Evolutionary conservation across 139 green algal species (phyloP).

Genomic region (Chlamydomonas asymmetrica): DNA sequence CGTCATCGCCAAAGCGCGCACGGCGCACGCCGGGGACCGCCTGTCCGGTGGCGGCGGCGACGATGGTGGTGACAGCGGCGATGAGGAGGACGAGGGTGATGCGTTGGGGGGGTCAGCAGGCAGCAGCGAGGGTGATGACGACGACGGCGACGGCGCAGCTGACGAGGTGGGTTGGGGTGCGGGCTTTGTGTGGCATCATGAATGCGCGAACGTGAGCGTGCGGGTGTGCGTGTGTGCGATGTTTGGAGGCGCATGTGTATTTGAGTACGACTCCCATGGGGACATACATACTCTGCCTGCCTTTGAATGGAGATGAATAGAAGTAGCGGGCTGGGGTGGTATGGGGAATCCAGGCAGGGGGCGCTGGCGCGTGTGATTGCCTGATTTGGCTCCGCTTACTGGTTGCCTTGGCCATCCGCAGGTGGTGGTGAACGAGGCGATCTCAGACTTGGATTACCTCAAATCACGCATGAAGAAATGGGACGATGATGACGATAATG

Average conservation of each 20-base stretch:
- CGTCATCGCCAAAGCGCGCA: neutral
- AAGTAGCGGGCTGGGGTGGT: too few species aligned
- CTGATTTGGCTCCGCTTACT: too few species aligned
- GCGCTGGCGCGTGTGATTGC: too few species aligned
- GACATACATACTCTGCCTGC: too few species aligned
- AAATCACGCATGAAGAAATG: constrained; percentile 60
- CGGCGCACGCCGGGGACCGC: neutral
- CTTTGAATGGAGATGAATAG: too few species aligned
- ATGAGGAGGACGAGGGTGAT: constrained; percentile 23
- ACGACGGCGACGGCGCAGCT: neutral
- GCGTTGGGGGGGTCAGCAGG: too few species aligned
- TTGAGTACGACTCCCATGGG: too few species aligned
- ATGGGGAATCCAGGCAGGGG: too few species aligned
- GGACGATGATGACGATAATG: constrained; percentile 62
- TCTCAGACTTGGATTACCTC: constrained; percentile 92
- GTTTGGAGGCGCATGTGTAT: too few species aligned
- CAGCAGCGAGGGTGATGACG: neutral
- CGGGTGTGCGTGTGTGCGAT: too few species aligned
- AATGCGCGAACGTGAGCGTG: neutral
- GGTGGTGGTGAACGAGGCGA: constrained; percentile 44
- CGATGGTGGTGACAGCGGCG: neutral
- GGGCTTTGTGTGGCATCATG: neutral
- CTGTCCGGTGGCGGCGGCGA: neutral
- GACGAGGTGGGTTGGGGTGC: neutral
- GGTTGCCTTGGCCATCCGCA: neutral